A percentile compares a stretch with the other conserved stretches of the same genome.
These are phyloP conservation scores for Trichoderma harzianum DNA, from an alignment of 2,329 filamentous ascomycete species.

Conservation along the genomic window DNA sequence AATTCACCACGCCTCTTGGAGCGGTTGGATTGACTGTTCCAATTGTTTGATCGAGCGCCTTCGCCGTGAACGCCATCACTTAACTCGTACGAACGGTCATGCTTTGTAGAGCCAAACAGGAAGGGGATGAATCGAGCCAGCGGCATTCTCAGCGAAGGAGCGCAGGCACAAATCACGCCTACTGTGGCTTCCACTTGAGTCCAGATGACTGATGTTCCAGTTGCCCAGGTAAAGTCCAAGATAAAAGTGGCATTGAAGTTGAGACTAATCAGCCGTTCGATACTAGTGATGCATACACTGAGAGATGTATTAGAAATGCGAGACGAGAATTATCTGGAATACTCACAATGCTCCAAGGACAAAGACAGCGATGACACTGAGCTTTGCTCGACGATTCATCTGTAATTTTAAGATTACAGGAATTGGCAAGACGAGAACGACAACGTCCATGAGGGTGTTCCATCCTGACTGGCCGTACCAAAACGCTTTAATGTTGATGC, in stretches of 20 bases:
- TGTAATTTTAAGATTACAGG: slow-evolving; percentile 1
- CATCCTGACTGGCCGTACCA: slow-evolving; percentile 13
- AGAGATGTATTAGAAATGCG: not conserved
- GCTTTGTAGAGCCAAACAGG: not conserved
- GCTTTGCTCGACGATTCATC: slow-evolving; percentile 9
- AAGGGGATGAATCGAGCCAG: not conserved
- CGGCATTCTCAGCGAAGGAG: slow-evolving; percentile 2
- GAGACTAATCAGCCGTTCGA: slow-evolving; percentile 7
- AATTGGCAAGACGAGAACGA: not conserved
- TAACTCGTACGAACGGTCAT: not conserved
- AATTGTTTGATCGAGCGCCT: not conserved
- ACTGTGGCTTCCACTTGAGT: slow-evolving; percentile 10
- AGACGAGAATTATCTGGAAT: too few relatives aligned
- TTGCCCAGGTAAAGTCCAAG: slow-evolving; percentile 3
- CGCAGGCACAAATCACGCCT: slow-evolving; percentile 10
- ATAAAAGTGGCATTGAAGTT: slow-evolving; percentile 13
- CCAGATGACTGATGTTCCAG: slow-evolving; percentile 5
- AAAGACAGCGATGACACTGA: slow-evolving; percentile 5
- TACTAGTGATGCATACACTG: slow-evolving; percentile 4
- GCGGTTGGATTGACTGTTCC: not conserved
- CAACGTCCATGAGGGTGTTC: slow-evolving; percentile 9
- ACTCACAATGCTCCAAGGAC: slow-evolving; percentile 4
- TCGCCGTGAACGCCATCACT: not conserved
- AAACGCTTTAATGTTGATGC: slow-evolving; percentile 10
- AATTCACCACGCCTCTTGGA: not conserved